Base-by-base conservation (phyloP, 1,284 basidiomycete species). In the Ustilago cynodontis region DNA sequence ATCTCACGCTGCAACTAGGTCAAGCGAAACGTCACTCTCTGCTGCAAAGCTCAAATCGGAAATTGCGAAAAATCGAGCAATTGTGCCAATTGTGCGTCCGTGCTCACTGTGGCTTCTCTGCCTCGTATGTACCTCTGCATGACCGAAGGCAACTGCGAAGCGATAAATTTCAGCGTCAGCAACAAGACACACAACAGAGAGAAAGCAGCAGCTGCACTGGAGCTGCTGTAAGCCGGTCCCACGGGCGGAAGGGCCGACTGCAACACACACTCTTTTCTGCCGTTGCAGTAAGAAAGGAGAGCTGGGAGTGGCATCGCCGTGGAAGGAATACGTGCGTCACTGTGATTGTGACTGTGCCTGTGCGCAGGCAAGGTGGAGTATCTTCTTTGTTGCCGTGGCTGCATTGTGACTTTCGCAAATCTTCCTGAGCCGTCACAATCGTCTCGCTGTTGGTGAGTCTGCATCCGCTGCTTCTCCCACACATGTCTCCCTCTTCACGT, bases 161-260 rank as follows among this genome's bases (percentile, higher is more conserved):
- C 41, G 26, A n/a, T 18, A n/a, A 7, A 28, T 4, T 54, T 43
- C 31, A 62, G 26, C 31, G 54, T 49, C 53, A 49, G 53, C 61
- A 63, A 37, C 35, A 37, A 33, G 9, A 37, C 35, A 37, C 35
- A 37, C 31, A 33, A 11, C 31, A 33, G 31, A 11, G 35, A 37
- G 8, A 16, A n/a, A n/a, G n/a, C n/a, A n/a, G n/a, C 35, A 37
- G 35, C 35, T 37, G 24, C 56, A 53, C 49, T 56, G 55, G 63
- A 20, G 20, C 39, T 54, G n/a, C n/a, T n/a, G n/a, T n/a, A 65
- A 65, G 49, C 63, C 50, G 63, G 55, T 35, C 33, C 18, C 47
- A 56, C 35, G 22, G 28, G 41, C 55, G 50, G 37, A 60, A 7
- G 18, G 24, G 24, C 58, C 47, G 49, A 29, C 31, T n/a, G n/a